A percentile compares a stretch with the other conserved stretches of the same genome.
phyloP scores from a whole-genome alignment of 179 eudicot species.

The Carnegiea gigantea region DNA sequence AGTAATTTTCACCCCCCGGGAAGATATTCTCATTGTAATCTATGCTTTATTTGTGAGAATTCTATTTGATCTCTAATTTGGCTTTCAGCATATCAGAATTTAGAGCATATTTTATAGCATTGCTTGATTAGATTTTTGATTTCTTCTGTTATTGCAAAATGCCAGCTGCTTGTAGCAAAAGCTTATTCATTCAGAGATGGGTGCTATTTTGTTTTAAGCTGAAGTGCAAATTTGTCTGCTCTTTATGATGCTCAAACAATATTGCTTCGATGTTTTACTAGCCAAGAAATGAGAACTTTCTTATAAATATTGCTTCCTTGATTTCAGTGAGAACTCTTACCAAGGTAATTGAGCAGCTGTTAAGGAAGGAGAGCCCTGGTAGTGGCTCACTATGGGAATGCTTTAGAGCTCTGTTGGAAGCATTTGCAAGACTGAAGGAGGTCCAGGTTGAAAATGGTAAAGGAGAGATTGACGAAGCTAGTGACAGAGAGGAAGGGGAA shows the following conservation, averaged over 20 bases:
- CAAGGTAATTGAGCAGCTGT: constrained; percentile 58
- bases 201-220: too few species aligned
- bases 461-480: constrained; percentile 41
- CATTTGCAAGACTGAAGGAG: constrained; percentile 52
- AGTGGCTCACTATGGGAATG: constrained; percentile 45
- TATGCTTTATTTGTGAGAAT: too few species aligned
- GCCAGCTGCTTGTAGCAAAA: too few species aligned
- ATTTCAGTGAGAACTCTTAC: constrained; percentile 53
- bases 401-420: constrained; percentile 57
- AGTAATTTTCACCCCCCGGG: too few species aligned
- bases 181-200: too few species aligned
- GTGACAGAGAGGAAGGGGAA: constrained; percentile 47
- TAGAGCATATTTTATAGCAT: too few species aligned
- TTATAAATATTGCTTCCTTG: not conserved
- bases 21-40: too few species aligned
- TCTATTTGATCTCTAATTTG: too few species aligned
- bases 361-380: constrained; percentile 33
- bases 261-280: constrained; percentile 1
- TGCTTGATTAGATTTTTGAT: too few species aligned
- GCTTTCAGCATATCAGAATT: too few species aligned
- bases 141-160: too few species aligned
- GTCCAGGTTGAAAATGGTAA: constrained; percentile 45
- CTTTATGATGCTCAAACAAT: not conserved
- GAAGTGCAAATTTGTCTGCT: not conserved
- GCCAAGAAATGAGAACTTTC: not conserved